These are phyloP conservation scores for Penicillium fimorum DNA, from an alignment of 495 filamentous ascomycete genomes.

Conservation along the genomic window DNA sequence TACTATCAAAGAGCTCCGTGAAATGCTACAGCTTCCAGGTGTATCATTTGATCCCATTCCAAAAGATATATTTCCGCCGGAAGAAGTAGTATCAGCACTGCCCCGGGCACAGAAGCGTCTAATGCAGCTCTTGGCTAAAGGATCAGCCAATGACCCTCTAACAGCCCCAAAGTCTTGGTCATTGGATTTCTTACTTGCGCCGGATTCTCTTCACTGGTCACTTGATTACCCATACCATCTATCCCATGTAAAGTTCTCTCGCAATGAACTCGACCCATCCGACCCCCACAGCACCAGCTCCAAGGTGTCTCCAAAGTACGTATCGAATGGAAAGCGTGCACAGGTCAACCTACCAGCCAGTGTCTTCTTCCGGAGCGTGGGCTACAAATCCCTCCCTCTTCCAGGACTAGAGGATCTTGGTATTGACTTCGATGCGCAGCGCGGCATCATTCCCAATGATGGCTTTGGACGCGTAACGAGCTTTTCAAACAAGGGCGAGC, in stretches of 20 bases:
- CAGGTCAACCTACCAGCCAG: constrained; percentile 55
- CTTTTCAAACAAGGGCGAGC: constrained; percentile 22
- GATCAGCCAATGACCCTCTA: constrained; percentile 51
- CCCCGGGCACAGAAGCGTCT: constrained; percentile 73
- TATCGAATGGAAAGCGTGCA: constrained; percentile 43
- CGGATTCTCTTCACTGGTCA: constrained; percentile 61
- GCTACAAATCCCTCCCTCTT: constrained; percentile 79
- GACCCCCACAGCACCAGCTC: constrained; percentile 47
- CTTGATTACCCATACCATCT: constrained; percentile 46
- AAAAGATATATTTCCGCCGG: constrained; percentile 58
- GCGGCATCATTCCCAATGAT: constrained; percentile 84
- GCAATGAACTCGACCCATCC: constrained; percentile 52
- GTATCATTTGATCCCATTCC: constrained; percentile 73
- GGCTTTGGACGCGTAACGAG: constrained; percentile 68
- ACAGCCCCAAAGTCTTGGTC: constrained; percentile 70
- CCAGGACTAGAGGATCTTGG: constrained; percentile 73
- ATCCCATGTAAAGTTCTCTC: constrained; percentile 62
- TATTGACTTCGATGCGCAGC: constrained; percentile 70
- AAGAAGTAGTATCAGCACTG: constrained; percentile 55
- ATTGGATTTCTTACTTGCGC: constrained; percentile 76
- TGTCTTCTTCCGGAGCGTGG: constrained; percentile 85
- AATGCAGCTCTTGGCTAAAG: constrained; percentile 75
- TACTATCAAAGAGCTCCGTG: constrained; percentile 89
- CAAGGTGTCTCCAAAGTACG: constrained; percentile 39
- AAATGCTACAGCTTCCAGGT: constrained; percentile 73